These are phyloP conservation scores for Rhododendron simsii DNA, from an alignment of 148 eudicot species.

Conservation along the genomic window DNA sequence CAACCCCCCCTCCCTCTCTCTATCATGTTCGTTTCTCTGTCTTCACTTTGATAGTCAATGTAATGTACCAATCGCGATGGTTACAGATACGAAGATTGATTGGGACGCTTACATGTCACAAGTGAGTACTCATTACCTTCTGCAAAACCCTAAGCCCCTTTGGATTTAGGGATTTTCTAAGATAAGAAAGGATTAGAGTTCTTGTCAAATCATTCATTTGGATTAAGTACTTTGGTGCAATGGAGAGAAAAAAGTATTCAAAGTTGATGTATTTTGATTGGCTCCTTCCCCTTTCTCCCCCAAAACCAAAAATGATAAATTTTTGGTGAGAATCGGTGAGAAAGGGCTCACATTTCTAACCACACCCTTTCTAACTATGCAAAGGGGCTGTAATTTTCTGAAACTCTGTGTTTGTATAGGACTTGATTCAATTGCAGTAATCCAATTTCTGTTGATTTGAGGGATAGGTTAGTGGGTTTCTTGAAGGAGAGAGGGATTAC, in stretches of 20 bases:
- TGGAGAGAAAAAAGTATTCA: not conserved
- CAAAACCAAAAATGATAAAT: too few relatives aligned
- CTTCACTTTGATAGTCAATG: not conserved
- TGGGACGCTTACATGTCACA: constrained; percentile 99
- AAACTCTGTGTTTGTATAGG: not conserved
- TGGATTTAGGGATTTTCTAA: not conserved
- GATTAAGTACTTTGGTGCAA: not conserved
- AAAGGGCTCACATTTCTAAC: not conserved
- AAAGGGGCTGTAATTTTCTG: not conserved
- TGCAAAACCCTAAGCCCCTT: not conserved
- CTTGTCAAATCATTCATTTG: too few relatives aligned
- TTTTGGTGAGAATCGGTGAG: not conserved
- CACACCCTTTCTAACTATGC: not conserved
- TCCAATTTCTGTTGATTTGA: not conserved
- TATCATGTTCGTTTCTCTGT: not conserved
- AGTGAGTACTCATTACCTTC: constrained; percentile 32
- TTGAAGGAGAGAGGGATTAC: constrained; percentile 86
- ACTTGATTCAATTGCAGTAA: not conserved
- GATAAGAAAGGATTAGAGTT: not conserved
- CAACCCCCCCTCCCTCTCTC: too few relatives aligned
- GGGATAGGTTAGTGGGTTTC: constrained; percentile 69
- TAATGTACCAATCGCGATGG: not conserved
- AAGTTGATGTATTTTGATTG: not conserved
- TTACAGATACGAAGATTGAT: constrained; percentile 84
- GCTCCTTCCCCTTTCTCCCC: not conserved